Percentiles rank a stretch among this genome's conserved stretches.
Conservation (phyloP, 1,284 basidiomycete genomes). For the Puccinia polysora region DNA sequence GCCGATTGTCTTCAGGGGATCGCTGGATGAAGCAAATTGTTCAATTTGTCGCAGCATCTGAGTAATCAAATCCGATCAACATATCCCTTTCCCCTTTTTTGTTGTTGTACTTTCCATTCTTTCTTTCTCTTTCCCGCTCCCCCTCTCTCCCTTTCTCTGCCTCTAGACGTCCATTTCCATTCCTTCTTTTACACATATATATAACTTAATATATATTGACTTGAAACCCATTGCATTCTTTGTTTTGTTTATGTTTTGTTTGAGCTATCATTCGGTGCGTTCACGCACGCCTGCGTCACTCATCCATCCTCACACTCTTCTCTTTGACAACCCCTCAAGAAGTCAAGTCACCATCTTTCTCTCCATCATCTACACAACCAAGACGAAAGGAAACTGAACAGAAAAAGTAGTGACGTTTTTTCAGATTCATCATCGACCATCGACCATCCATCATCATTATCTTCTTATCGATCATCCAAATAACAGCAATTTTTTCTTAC, state of each 20-base stretch:
- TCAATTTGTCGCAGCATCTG: slow-evolving; percentile 42
- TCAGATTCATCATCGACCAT: neutral
- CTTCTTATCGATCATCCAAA: neutral
- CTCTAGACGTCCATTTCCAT: too few species aligned
- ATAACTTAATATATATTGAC: too few species aligned
- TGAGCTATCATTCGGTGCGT: too few species aligned
- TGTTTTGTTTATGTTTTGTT: neutral
- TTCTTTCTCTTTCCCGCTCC: slow-evolving; percentile 8
- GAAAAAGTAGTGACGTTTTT: too few species aligned
- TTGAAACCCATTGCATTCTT: neutral
- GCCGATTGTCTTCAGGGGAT: slow-evolving; percentile 38
- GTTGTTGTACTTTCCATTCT: neutral
- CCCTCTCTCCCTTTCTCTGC: neutral
- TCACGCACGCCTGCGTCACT: too few species aligned
- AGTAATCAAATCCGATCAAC: neutral
- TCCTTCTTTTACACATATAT: too few species aligned
- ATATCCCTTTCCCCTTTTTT: neutral
- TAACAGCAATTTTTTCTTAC: neutral
- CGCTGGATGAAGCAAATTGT: slow-evolving; percentile 35
- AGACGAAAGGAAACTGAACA: too few species aligned
- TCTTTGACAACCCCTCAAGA: too few species aligned
- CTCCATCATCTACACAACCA: too few species aligned
- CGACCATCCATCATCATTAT: neutral
- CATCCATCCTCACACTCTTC: too few species aligned
- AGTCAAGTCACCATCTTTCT: too few species aligned